Evolutionary conservation across 345 rosid genomes (phyloP).

Genomic region (Populus ilicifolia): DNA sequence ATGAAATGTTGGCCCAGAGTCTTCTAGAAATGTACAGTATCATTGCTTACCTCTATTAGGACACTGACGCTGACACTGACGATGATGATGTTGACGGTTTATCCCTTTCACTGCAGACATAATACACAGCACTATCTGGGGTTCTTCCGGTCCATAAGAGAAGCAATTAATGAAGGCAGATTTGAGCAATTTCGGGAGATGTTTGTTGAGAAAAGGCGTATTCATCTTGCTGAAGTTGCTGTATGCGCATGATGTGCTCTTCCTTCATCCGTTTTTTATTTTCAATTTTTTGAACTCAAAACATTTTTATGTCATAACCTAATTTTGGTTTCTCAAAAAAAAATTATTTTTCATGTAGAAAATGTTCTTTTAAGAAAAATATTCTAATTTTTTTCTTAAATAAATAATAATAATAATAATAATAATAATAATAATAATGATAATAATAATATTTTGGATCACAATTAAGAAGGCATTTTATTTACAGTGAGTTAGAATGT

Average conservation of each 20-base stretch:
- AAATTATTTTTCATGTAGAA: too few relatives aligned
- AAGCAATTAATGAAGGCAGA: constrained; percentile 50
- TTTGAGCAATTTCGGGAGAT: constrained; percentile 44
- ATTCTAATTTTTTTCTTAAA: too few relatives aligned
- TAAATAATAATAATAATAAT: too few relatives aligned
- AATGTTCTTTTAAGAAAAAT: too few relatives aligned
- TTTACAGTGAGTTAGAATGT: too few relatives aligned
- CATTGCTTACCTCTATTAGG: not conserved
- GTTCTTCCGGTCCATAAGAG: constrained; percentile 52
- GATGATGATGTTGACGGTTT: not conserved
- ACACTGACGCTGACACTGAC: not conserved
- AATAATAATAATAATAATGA: too few relatives aligned
- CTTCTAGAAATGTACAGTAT: constrained; percentile 49
- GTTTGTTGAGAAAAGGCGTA: constrained; percentile 37
- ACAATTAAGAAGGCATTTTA: too few relatives aligned
- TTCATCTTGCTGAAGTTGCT: constrained; percentile 9
- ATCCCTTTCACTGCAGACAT: constrained; percentile 46
- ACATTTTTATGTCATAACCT: too few relatives aligned
- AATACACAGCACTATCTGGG: constrained; percentile 68
- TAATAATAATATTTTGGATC: too few relatives aligned
- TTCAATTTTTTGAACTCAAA: too few relatives aligned
- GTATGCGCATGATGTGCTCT: not conserved
- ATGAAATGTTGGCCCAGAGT: constrained; percentile 76
- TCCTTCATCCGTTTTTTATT: too few relatives aligned
- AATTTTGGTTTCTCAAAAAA: too few relatives aligned